Evolutionary conservation across 2,329 filamentous ascomycete genomes (phyloP).

Genomic region (Aspergillus sp.): DNA sequence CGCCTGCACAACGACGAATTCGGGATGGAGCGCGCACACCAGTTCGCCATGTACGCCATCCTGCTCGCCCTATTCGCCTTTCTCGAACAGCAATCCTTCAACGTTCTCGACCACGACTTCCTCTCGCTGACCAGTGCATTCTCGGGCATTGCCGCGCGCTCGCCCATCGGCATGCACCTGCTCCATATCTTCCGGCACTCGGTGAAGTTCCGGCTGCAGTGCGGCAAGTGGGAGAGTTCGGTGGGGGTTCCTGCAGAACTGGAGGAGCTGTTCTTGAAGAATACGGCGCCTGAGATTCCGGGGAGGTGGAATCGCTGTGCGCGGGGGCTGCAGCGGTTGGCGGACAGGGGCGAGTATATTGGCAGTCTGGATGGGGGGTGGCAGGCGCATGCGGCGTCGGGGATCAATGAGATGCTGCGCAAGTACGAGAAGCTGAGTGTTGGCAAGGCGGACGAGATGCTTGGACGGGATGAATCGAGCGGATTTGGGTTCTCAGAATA

Average conservation of each 20-base stretch:
- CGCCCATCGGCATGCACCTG: slow-evolving; percentile 23
- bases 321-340: slow-evolving; percentile 15
- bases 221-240: slow-evolving; percentile 10
- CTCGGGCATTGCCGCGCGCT: slow-evolving; percentile 25
- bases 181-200: slow-evolving; percentile 29
- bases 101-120: slow-evolving; percentile 28
- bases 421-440: slow-evolving; percentile 26
- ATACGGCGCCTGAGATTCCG: neutral
- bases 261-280: slow-evolving; percentile 18
- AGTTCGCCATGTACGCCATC: slow-evolving; percentile 28
- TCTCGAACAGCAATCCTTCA: slow-evolving; percentile 20
- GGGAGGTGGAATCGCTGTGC: slow-evolving; percentile 13
- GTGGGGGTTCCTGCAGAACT: slow-evolving; percentile 16
- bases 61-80: slow-evolving; percentile 28
- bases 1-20: slow-evolving; percentile 24
- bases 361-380: neutral
- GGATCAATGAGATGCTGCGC: slow-evolving; percentile 24
- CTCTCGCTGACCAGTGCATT: slow-evolving; percentile 25
- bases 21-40: slow-evolving; percentile 27
- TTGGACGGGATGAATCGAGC: neutral
- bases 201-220: slow-evolving; percentile 19
- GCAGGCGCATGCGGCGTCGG: slow-evolving; percentile 6
- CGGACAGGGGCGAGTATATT: slow-evolving; percentile 7
- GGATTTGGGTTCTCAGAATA: neutral
- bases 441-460: slow-evolving; percentile 15